Evolutionary conservation across 2,329 filamentous ascomycete species (phyloP).

Genomic region (Claviceps quebecensis): DNA sequence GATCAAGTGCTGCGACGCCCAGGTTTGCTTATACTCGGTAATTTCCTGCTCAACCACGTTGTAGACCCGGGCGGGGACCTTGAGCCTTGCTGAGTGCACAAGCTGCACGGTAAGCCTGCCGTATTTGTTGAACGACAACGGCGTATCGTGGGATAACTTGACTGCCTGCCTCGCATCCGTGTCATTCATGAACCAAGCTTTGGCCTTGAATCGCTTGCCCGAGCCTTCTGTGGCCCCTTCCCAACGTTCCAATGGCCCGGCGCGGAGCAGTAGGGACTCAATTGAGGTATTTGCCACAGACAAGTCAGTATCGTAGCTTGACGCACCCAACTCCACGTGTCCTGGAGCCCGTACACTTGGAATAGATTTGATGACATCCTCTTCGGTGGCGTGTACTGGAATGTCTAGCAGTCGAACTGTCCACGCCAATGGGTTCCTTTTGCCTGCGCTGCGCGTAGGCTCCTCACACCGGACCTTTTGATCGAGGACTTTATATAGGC

Average conservation of each 20-base stretch:
- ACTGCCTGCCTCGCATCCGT: constrained; percentile 22
- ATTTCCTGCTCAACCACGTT: constrained; percentile 17
- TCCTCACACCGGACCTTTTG: neutral
- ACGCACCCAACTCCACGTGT: constrained; percentile 11
- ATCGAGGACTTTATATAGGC: neutral
- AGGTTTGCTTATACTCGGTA: constrained; percentile 12
- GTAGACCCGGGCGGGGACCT: constrained; percentile 20
- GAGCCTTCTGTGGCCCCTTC: constrained; percentile 10
- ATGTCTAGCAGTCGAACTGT: neutral
- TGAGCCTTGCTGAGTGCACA: constrained; percentile 24
- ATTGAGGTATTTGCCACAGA: constrained; percentile 10
- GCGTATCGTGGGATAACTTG: constrained; percentile 16
- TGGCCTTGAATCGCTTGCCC: constrained; percentile 24
- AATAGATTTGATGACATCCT: neutral
- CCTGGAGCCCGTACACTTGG: neutral
- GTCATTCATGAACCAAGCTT: constrained; percentile 24
- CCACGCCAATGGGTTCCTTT: constrained; percentile 1
- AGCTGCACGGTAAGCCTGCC: constrained; percentile 22
- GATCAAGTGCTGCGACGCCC: constrained; percentile 16
- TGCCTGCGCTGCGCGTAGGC: constrained; percentile 4
- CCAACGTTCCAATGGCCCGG: constrained; percentile 22
- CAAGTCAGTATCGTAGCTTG: constrained; percentile 8
- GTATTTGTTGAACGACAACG: constrained; percentile 16
- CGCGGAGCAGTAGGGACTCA: constrained; percentile 15
- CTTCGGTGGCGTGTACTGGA: neutral